Percentiles rank a stretch among this genome's conserved stretches.
Conservation (phyloP, 2,329 filamentous ascomycete genomes). For the Arthroderma sp. region DNA sequence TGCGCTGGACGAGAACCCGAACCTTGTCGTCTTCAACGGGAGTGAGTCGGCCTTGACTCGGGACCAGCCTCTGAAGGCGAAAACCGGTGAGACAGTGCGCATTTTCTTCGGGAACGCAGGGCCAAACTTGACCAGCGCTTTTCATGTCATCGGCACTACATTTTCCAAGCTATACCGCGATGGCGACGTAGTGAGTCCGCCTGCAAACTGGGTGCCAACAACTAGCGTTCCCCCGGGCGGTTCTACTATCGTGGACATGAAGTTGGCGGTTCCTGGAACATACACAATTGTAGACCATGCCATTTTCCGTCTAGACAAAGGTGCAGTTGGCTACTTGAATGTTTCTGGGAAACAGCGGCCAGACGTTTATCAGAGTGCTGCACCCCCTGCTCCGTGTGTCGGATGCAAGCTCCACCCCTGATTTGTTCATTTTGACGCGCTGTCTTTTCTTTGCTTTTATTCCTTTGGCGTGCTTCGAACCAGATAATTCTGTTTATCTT, state of each 20-base stretch:
- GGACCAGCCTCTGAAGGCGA: constrained; percentile 23
- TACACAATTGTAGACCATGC: constrained; percentile 28
- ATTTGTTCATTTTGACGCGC: not conserved
- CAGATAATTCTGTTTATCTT: not conserved
- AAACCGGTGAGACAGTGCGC: constrained; percentile 22
- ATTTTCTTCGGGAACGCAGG: constrained; percentile 29
- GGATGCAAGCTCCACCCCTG: constrained; percentile 26
- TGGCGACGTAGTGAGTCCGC: constrained; percentile 24
- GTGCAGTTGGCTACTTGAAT: constrained; percentile 27
- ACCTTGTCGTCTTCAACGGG: constrained; percentile 26
- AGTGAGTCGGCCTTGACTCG: constrained; percentile 23
- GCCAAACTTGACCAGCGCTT: constrained; percentile 26
- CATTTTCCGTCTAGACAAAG: constrained; percentile 27
- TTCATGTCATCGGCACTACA: constrained; percentile 24
- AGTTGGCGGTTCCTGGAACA: constrained; percentile 24
- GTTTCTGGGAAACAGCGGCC: constrained; percentile 22
- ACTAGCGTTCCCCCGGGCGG: constrained; percentile 21
- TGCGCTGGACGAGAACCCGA: constrained; percentile 24
- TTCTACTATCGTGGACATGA: constrained; percentile 24
- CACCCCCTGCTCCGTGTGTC: constrained; percentile 21
- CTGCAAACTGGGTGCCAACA: constrained; percentile 20
- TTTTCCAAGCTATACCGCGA: constrained; percentile 24
- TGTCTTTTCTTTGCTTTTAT: not conserved
- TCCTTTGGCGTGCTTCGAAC: not conserved
- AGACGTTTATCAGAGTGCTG: constrained; percentile 20